These are phyloP conservation scores for Globisporangium orthogonon DNA, from an alignment of 352 stramenopile species.

Conservation along the genomic window DNA sequence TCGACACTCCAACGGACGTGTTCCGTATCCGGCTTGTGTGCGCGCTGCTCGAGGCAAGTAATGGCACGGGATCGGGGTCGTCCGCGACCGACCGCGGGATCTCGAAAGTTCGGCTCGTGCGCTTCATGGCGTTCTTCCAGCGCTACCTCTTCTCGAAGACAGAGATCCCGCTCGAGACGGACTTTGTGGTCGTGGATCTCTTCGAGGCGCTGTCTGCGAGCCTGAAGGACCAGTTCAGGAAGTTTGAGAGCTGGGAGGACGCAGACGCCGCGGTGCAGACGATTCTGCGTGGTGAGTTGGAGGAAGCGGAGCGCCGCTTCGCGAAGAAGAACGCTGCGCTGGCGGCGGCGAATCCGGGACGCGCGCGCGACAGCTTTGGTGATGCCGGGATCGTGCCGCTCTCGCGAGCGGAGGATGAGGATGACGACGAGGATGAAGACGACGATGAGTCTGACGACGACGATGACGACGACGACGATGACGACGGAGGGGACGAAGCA, in stretches of 20 bases:
- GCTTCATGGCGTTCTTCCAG: conserved; percentile 93
- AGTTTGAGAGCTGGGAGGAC: conserved; percentile 74
- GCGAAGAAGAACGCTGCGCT: conserved; percentile 48
- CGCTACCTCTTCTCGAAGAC: conserved; percentile 95
- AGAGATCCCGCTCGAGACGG: conserved; percentile 91
- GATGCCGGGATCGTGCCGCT: conserved; percentile 23
- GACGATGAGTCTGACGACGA: conserved; percentile 51
- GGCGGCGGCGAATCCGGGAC: conserved; percentile 10
- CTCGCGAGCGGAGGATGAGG: conserved; percentile 31
- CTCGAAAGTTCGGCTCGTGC: conserved; percentile 77
- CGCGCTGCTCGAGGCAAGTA: conserved; percentile 88
- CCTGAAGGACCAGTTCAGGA: conserved; percentile 64
- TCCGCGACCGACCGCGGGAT: conserved; percentile 76
- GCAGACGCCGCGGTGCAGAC: conserved; percentile 47
- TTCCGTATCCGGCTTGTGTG: conserved; percentile 94
- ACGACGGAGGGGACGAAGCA: conserved; percentile 22
- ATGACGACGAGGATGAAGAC: conserved; percentile 51
- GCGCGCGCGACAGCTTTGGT: conserved; percentile 7
- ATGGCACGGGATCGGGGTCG: conserved; percentile 3
- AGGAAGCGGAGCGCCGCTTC: conserved; percentile 54
- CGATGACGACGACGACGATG: conserved; percentile 47
- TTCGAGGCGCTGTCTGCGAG: conserved; percentile 54
- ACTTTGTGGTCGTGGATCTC: conserved; percentile 87
- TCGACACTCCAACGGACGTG: conserved; percentile 89
- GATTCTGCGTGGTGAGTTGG: conserved; percentile 58